phyloP scores from a whole-genome alignment of 2,329 filamentous ascomycete genomes.

The Penicillium sp. region DNA sequence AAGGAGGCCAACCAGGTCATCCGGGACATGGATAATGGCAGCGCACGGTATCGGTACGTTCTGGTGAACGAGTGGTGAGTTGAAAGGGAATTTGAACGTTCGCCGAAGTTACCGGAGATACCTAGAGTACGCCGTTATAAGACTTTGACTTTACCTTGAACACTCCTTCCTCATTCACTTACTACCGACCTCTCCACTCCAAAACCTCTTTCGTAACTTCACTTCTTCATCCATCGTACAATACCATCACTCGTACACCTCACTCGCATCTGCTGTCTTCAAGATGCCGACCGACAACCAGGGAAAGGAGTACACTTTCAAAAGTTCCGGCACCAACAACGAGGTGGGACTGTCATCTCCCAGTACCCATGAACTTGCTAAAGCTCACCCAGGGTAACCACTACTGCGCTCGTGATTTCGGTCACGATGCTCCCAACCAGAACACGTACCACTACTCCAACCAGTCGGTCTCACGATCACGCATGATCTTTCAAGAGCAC shows the following conservation, averaged over 20 bases:
- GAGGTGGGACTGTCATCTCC: conserved; percentile 2
- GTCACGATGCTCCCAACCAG: neutral
- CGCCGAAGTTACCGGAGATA: neutral
- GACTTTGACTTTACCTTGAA: neutral
- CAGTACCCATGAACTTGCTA: neutral
- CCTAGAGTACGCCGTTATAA: neutral
- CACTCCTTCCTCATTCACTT: neutral
- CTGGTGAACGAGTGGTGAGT: conserved; percentile 38
- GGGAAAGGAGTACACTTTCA: conserved; percentile 6
- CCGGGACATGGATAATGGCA: conserved; percentile 43
- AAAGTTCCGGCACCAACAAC: conserved; percentile 7
- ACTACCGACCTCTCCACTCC: neutral
- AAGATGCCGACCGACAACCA: conserved; percentile 13
- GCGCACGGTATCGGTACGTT: conserved; percentile 46
- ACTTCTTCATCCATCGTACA: neutral
- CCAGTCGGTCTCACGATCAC: neutral
- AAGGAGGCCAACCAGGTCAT: conserved; percentile 44
- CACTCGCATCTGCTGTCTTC: neutral
- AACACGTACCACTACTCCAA: conserved; percentile 16
- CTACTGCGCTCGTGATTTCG: conserved; percentile 12
- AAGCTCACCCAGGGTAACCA: conserved; percentile 5
- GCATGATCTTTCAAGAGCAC: neutral
- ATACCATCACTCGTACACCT: neutral
- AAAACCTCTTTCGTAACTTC: neutral
- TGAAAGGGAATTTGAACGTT: neutral